Base-by-base conservation (phyloP, 2,329 filamentous ascomycete species). In the Clonostachys solani region DNA sequence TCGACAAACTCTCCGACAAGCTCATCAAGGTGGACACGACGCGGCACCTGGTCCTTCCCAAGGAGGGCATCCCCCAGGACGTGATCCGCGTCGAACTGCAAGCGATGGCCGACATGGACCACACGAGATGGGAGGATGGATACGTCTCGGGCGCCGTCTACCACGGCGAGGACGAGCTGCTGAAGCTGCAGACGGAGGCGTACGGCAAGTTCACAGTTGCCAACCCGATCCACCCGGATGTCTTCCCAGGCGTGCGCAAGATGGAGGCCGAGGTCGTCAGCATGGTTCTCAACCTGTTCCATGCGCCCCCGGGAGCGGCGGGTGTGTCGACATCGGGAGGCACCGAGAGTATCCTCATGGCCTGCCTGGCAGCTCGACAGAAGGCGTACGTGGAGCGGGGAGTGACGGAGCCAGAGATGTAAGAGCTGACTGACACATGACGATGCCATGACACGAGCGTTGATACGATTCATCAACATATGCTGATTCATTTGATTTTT, bases 231-330 rank as follows among this genome's bases (percentile, higher is more conserved):
- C 94, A 99, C 66, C 94, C 94, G 7, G 94, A 99, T 69, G 92
- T 99, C 40, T 99, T 99, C 71, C 94, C 94, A 15, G 94, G 92
- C 29, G 92, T 99, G 45, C 79, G 94, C 59, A 99, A 99, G 80
- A 99, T 99, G 94, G 94, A 99, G 74, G 92, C 94, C 41, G 94
- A 99, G 72, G 76, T 99, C 51, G 94, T 99, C 45, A 87, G 92
- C 54, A 99, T 99, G 92, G 91, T 95, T 33, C 73, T 95, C 51
- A 80, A 81, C 41, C 73, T 99, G 65, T 99, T 96, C 75, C 89
- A 95, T 66, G 91, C 87, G 9, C 94, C 94, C 4, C 73, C 83
- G n/a, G 86, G 83, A 47, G 89, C 85, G 33, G 92, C 89, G 6
- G 94, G 94, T 52, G 90, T 94, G 10, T 91, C 89, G 15, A 97